Evolutionary conservation across 192 early-diverging fungal species (phyloP).

Genomic region (Coemansia brasiliensis): DNA sequence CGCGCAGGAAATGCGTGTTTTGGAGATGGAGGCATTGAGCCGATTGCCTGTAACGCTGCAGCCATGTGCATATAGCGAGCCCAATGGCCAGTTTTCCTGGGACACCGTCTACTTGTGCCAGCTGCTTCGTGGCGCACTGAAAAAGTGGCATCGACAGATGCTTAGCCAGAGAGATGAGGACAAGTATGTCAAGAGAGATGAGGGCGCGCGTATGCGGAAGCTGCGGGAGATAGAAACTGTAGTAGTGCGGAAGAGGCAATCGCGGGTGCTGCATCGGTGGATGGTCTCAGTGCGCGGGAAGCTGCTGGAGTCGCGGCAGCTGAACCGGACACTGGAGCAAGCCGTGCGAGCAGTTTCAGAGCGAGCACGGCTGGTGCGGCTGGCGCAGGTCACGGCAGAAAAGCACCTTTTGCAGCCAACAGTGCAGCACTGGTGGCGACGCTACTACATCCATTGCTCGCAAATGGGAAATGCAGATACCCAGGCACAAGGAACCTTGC

Average conservation of each 20-base stretch:
- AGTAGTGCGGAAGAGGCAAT: neutral
- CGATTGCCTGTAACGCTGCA: conserved; percentile 7
- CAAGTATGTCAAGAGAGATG: neutral
- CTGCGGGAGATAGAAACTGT: neutral
- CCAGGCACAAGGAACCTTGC: conserved; percentile 18
- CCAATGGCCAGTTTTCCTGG: conserved; percentile 27
- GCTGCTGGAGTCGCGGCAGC: conserved; percentile 17
- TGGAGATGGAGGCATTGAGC: neutral
- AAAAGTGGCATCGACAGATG: conserved; percentile 1
- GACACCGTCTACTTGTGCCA: conserved; percentile 9
- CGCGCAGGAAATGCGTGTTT: conserved; percentile 2
- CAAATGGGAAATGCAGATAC: conserved; percentile 18
- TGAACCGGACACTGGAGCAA: neutral
- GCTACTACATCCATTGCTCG: neutral
- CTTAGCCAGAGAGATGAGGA: neutral
- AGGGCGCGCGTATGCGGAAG: neutral
- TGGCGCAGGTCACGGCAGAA: conserved; percentile 18
- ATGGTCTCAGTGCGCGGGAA: conserved; percentile 11
- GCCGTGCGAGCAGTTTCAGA: neutral
- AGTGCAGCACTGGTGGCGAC: conserved; percentile 16
- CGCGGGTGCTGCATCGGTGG: conserved; percentile 13
- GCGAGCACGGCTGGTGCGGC: conserved; percentile 10
- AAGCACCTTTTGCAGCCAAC: neutral
- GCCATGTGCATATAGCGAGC: neutral
- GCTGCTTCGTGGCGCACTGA: conserved; percentile 4